Evolutionary conservation across 2,329 filamentous ascomycete genomes (phyloP), one percentile per base, ranked within the genome.

Genomic region (Scedosporium minutisporum): DNA sequence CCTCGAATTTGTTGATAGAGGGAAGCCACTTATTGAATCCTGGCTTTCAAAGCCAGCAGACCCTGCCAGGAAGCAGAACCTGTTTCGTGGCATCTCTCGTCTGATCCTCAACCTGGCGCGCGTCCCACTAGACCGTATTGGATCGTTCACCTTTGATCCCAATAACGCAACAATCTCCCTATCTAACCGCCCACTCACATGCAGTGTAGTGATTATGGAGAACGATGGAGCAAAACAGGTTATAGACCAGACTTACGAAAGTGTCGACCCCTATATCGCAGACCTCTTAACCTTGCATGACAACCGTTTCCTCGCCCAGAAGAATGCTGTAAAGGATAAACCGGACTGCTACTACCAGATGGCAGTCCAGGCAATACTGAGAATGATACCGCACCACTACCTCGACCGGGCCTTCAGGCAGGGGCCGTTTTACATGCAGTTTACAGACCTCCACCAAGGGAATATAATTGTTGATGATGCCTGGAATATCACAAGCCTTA

Each of bases 381-480:
- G 69, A 25, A 58, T 64, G 3, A 38, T 59, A 9, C 55, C 71
- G 2, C 69, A 71, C 18, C 65, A 69, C 64, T 66, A 69, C 60
- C 69, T 71, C 57, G 60, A 70, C 55, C 60, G 64, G 61, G 67
- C 55, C 38, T 58, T 67, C 25, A 64, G 68, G 16, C 53, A 71
- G 42, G 70, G 71, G 1, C 71, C 70, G 6, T 73, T 69, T 57
- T 18, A 66, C 61, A 65, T 73, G 12, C 65, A 68, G 42, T 58
- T 75, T 42, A 72, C 70, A 21, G 71, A 76, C 62, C 63, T 75
- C n/a, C 68, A 74, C 65, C 63, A 57, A 25, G 70, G 71, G 44
- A 76, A 75, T 57, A 70, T 76, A 25, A 68, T 76, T 29, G 70
- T 75, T 10, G 71, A 76, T 61, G 60, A 73, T 25, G 59, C 74